These are phyloP conservation scores for Paramecium sonneborni DNA, from an alignment of 73 alveolate species.

Conservation along the genomic window DNA sequence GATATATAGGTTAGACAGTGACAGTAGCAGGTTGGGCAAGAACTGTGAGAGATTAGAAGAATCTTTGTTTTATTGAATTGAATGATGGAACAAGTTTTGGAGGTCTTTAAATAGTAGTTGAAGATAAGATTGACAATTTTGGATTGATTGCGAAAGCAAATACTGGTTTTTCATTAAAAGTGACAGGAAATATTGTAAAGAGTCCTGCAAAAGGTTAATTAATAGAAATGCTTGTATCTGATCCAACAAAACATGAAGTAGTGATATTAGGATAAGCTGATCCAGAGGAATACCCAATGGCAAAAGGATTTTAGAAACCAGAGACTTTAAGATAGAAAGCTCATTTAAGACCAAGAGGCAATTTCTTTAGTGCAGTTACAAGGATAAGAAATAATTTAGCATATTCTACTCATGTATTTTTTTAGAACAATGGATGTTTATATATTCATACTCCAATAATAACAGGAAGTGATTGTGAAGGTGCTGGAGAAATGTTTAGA, in stretches of 20 bases:
- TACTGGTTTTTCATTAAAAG: constrained; percentile 53
- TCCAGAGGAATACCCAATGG: constrained; percentile 94
- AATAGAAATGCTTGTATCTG: constrained; percentile 88
- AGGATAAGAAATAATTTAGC: constrained; percentile 97
- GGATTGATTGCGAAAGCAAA: neutral
- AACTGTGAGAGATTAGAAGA: constrained; percentile 89
- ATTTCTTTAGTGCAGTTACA: constrained; percentile 96
- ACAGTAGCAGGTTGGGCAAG: constrained; percentile 98
- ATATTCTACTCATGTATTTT: constrained; percentile 97
- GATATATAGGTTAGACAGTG: constrained; percentile 78
- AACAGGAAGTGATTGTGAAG: constrained; percentile 99
- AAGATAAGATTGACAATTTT: constrained; percentile 38
- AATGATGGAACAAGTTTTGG: constrained; percentile 95
- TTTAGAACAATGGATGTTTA: constrained; percentile 92
- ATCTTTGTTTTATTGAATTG: constrained; percentile 88
- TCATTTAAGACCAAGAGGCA: constrained; percentile 98
- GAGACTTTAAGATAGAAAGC: constrained; percentile 93
- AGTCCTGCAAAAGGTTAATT: constrained; percentile 95
- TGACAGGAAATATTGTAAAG: constrained; percentile 77
- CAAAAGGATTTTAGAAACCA: constrained; percentile 90
- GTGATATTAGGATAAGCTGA: constrained; percentile 88
- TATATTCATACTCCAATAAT: constrained; percentile 99
- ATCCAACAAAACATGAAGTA: constrained; percentile 71
- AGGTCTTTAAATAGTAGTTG: constrained; percentile 88
- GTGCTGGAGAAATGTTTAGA: constrained; percentile 99